Evolutionary conservation across 1,284 basidiomycete species (phyloP).

Genomic region (Leucoagaricus sp.): DNA sequence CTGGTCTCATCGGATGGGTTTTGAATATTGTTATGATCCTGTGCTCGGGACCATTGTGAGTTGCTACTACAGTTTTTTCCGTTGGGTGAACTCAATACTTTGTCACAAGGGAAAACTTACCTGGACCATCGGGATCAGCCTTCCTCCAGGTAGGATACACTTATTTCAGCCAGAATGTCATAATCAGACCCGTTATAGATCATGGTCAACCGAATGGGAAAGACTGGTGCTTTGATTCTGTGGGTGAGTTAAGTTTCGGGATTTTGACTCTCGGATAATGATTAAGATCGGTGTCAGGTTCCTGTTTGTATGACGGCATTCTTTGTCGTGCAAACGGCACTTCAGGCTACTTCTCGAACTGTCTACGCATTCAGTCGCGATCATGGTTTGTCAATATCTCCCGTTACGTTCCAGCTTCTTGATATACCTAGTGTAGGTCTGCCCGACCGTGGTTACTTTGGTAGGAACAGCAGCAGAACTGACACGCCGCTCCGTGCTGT

Average conservation of each 20-base stretch:
- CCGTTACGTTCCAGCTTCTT: neutral
- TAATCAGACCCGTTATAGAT: conserved; percentile 46
- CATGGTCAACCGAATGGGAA: conserved; percentile 75
- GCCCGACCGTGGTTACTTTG: conserved; percentile 83
- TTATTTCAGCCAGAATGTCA: neutral
- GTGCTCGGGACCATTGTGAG: conserved; percentile 73
- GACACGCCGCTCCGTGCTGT: conserved; percentile 84
- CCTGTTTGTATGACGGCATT: conserved; percentile 82
- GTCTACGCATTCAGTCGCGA: conserved; percentile 92
- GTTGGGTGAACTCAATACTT: neutral
- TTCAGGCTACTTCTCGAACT: conserved; percentile 87
- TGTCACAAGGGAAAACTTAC: conserved; percentile 54
- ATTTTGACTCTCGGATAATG: conserved; percentile 3
- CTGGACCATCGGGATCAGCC: conserved; percentile 66
- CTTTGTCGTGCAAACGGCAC: conserved; percentile 79
- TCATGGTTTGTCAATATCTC: conserved; percentile 42
- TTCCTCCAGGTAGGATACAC: conserved; percentile 56
- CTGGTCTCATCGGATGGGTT: conserved; percentile 82
- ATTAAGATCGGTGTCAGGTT: conserved; percentile 36
- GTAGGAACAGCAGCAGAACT: conserved; percentile 63
- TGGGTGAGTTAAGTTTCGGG: conserved; percentile 53
- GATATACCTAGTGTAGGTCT: conserved; percentile 44
- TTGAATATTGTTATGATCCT: conserved; percentile 84
- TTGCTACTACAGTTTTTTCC: conserved; percentile 10
- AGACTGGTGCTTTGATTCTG: conserved; percentile 67